Base-by-base conservation (phyloP, 441 rosid species). In the Populus hybrid region DNA sequence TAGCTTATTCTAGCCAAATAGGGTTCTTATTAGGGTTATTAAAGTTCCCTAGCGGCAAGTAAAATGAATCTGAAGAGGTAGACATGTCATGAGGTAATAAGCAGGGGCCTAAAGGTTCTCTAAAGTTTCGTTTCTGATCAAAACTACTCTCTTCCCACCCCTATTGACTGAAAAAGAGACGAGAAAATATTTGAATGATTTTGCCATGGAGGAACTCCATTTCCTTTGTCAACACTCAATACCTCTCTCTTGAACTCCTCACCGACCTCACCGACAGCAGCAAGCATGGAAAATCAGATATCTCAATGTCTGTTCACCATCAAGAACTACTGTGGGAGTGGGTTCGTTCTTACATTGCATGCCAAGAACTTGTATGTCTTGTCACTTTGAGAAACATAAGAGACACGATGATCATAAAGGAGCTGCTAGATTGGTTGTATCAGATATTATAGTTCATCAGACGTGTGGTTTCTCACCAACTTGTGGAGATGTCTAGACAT, bases 401-500 rank as follows among this genome's bases (percentile, higher is more conserved):
- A 21, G 21, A 9, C 38, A 57, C 16, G 36, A 70, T 35, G 36
- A 34, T 23, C 35, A 30, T 26, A 36, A 61, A 66, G 42, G 6
- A 46, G 16, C 32, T 4, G 66, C 46, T 11, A 23, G 4, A 19
- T 70, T 32, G 64, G 18, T 42, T 26, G 23, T 5, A 59, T 9
- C 30, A 42, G 18, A 26, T 24, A 10, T 59, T 76, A 68, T 63
- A 71, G 69, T 24, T 61, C 73, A 66, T 79, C 74, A 9, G 6
- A 66, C 69, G 67, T 70, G 30, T 57, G 10, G 23, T 81, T 71
- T 50, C 78, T 80, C 6, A 34, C 82, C 59, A 79, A 46, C 75
- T 77, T 78, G 76, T 87, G 98, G 42, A 92, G 87, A 40, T 91
- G 69, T 85, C 87, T 85, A 61, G 98, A 96, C 34, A 94, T 36